Evolutionary conservation across 768 basidiomycete species (phyloP).

Genomic region (Paxillus rubicundulus): DNA sequence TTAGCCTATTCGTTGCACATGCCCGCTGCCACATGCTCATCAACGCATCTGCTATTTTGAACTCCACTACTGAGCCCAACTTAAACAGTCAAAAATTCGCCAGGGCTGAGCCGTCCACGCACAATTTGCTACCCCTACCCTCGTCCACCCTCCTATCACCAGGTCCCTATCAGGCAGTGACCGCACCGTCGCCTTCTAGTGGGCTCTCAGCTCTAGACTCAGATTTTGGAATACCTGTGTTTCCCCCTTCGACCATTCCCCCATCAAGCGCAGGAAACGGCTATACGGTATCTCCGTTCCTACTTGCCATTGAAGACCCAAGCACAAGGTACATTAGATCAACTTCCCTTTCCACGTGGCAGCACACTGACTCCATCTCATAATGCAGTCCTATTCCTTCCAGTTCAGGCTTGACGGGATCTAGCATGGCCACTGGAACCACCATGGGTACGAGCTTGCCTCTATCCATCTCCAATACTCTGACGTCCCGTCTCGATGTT

Average conservation of each 20-base stretch:
- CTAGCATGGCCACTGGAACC: conserved; percentile 5
- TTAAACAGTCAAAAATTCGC: conserved; percentile 5
- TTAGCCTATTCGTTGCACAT: conserved; percentile 23
- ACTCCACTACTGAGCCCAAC: conserved; percentile 6
- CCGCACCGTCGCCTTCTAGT: conserved; percentile 2
- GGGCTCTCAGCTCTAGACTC: neutral
- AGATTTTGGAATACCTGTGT: neutral
- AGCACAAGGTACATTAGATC: conserved; percentile 10
- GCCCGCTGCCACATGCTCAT: conserved; percentile 29
- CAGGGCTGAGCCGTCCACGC: conserved; percentile 9
- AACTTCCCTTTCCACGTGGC: neutral
- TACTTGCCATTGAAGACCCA: neutral
- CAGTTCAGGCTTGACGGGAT: neutral
- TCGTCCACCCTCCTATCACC: conserved; percentile 16
- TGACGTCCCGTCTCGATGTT: conserved; percentile 18
- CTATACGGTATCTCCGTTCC: neutral
- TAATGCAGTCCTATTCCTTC: neutral
- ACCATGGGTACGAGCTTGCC: conserved; percentile 21
- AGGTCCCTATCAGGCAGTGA: conserved; percentile 5
- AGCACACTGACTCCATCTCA: conserved; percentile 2
- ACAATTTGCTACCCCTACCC: conserved; percentile 1
- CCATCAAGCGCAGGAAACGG: neutral
- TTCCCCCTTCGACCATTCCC: conserved; percentile 4
- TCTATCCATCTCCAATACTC: neutral
- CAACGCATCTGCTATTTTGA: conserved; percentile 19